Base-by-base conservation (phyloP, 257 asterid genomes). In the Gentiana dahurica region DNA sequence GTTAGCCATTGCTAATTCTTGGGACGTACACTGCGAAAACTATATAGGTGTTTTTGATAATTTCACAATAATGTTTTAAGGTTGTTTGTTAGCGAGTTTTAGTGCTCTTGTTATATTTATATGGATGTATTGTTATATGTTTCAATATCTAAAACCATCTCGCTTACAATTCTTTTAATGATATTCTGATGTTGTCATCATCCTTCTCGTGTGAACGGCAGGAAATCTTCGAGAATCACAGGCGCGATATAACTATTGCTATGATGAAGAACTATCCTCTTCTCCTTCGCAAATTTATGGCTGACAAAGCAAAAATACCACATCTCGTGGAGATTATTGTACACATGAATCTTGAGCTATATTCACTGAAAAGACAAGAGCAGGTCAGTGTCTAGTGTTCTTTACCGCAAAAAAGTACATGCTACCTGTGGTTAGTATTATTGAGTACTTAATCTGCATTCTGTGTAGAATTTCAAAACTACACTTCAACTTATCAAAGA, bases 211-310 rank as follows among this genome's bases (percentile, higher is more conserved):
- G 38, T 58, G 55, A 50, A 68, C 58, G 57, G 68, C 81, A 92
- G 98, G 98, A 88, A 63, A 51, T 64, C 56, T 79, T 92, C 69
- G 95, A 87, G 54, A 69, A 66, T 65, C 77, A 64, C 62, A 85
- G 68, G 79, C 90, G 82, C 35, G 76, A 74, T 67, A 76, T 92
- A 53, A 88, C 97, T 67, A 55, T 75, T 69, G 82, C 90, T 58
- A 79, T 88, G 97, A 83, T 92, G 97, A 88, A 80, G 82, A 81
- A 81, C 41, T 92, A 81, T 51, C 89, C 95, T 34, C 94, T 59
- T 68, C 93, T 92, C 62, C 77, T 92, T 48, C 90, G 86, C 66
- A 92, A 92, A 65, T 92, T 76, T 71, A 81, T 85, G 87, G 74
- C 93, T 72, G 97, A 92, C 78, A 83, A 81, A 78, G 80, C 69